Percentiles rank a stretch among this genome's conserved stretches.
phyloP scores from a whole-genome alignment of 306 rosid genomes.

The Herpetospermum pedunculosum region DNA sequence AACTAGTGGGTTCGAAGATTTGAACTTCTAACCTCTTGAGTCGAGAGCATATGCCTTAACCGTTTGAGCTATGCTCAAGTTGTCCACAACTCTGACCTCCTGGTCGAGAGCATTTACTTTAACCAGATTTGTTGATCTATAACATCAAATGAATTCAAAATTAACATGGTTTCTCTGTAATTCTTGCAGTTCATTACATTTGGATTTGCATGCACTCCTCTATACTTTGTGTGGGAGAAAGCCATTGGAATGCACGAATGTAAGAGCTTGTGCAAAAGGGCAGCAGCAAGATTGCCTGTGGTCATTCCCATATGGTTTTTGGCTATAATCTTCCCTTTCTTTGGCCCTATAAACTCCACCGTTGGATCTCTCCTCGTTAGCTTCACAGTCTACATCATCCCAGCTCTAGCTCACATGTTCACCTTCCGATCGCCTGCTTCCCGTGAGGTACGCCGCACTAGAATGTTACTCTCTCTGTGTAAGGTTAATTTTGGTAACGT shows the following conservation, averaged over 20 bases:
- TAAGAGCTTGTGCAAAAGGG: conserved; percentile 87
- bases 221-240: conserved; percentile 94
- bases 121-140: too few species aligned
- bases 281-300: conserved; percentile 84
- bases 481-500: conserved; percentile 15
- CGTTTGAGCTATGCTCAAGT: too few species aligned
- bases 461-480: not conserved
- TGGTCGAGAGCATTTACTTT: too few species aligned
- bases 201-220: conserved; percentile 96
- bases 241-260: conserved; percentile 82
- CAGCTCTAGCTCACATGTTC: conserved; percentile 75
- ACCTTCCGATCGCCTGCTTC: conserved; percentile 78
- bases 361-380: conserved; percentile 96
- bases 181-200: conserved; percentile 76
- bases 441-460: conserved; percentile 45
- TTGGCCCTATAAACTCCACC: conserved; percentile 94
- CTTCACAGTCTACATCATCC: conserved; percentile 95
- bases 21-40: not conserved
- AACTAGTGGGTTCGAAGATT: not conserved
- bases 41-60: too few species aligned
- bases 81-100: too few species aligned
- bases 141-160: too few species aligned
- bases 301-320: conserved; percentile 93
- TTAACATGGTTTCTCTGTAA: not conserved
- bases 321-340: conserved; percentile 90